Evolutionary conservation across 2,329 filamentous ascomycete genomes (phyloP).

Genomic region (Apiospora aurea): DNA sequence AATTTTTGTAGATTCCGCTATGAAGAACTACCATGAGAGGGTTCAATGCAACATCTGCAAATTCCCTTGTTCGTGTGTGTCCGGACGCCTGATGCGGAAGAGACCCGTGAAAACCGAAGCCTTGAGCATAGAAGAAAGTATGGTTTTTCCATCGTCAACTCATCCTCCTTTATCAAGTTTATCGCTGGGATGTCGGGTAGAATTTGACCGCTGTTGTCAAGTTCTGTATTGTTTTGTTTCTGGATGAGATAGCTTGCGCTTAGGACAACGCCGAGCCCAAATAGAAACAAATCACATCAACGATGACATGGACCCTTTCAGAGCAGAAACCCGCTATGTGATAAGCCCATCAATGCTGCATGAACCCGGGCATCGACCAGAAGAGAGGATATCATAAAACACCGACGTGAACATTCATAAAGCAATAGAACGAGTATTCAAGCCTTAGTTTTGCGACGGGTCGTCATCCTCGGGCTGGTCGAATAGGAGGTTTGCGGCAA

Average conservation of each 20-base stretch:
- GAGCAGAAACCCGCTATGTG: neutral
- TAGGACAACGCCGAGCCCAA: neutral
- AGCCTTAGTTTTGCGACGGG: constrained; percentile 51
- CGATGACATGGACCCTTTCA: constrained; percentile 2
- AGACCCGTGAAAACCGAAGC: neutral
- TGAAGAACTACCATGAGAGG: neutral
- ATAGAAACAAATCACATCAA: neutral
- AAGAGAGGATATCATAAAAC: constrained; percentile 31
- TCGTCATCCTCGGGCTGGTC: constrained; percentile 92
- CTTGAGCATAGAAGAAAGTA: neutral
- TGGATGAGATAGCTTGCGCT: neutral
- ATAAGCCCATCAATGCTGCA: constrained; percentile 3
- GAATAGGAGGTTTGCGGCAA: constrained; percentile 97
- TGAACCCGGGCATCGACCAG: constrained; percentile 24
- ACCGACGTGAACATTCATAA: constrained; percentile 24
- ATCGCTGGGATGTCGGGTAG: neutral
- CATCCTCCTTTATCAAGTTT: neutral
- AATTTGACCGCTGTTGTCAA: neutral
- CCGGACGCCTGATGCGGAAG: neutral
- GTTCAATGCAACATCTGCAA: neutral
- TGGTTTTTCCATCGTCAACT: neutral
- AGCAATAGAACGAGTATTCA: constrained; percentile 25
- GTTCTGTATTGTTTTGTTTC: neutral
- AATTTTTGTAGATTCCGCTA: constrained; percentile 1
- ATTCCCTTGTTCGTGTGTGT: neutral